These are phyloP conservation scores for Fusarium sp. DNA, from an alignment of 2,329 filamentous ascomycete genomes.

Conservation along the genomic window DNA sequence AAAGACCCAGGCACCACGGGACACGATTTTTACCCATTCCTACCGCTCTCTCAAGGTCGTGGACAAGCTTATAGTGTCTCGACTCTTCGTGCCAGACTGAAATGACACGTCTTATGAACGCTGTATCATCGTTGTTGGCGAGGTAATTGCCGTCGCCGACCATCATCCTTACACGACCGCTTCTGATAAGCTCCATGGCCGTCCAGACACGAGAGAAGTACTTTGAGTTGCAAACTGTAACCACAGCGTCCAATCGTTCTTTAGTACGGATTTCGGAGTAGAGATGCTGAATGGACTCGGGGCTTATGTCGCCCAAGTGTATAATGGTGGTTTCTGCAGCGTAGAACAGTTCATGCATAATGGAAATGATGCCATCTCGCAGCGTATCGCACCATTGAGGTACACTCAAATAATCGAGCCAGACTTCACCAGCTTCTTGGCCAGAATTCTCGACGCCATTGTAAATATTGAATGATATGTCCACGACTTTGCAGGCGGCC, in stretches of 20 bases:
- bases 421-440: background rate
- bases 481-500: background rate
- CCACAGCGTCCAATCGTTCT: background rate
- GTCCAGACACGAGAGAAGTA: slow-evolving; percentile 5
- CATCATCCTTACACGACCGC: background rate
- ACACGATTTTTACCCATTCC: background rate
- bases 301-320: background rate
- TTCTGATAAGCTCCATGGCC: slow-evolving; percentile 3
- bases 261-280: background rate
- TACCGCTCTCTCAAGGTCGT: background rate
- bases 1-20: background rate
- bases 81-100: too few relatives aligned
- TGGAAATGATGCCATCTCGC: background rate
- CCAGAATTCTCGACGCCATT: accelerated
- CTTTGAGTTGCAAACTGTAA: background rate
- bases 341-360: background rate
- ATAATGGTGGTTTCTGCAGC: background rate
- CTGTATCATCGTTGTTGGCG: background rate
- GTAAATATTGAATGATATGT: background rate
- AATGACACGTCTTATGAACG: background rate
- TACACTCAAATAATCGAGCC: background rate
- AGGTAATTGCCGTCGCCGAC: background rate
- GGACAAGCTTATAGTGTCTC: background rate
- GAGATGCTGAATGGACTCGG: background rate
- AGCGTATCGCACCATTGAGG: background rate